A percentile compares a stretch with the other conserved stretches of the same genome.
phyloP scores from a whole-genome alignment of 805 yeast genomes.

The Blastobotrys muscicola region DNA sequence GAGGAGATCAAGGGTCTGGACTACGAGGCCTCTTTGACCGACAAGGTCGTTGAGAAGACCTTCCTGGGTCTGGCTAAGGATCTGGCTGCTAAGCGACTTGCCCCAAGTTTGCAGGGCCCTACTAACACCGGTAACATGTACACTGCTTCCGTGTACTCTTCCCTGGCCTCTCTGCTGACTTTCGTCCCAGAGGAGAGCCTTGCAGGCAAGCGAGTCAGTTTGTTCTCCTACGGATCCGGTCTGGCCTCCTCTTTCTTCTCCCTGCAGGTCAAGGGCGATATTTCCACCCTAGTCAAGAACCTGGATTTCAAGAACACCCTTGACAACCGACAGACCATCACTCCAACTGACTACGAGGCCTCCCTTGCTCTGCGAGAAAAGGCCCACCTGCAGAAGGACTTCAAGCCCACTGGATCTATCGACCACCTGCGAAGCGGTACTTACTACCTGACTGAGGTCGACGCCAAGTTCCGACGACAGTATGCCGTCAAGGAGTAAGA shows the following conservation, averaged over 20 bases:
- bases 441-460: conserved; percentile 74
- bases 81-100: conserved; percentile 54
- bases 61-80: conserved; percentile 73
- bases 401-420: conserved; percentile 68
- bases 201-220: conserved; percentile 76
- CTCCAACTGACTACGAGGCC: conserved; percentile 75
- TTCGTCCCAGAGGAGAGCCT: conserved; percentile 65
- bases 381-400: conserved; percentile 73
- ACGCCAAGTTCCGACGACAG: conserved; percentile 80
- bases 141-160: conserved; percentile 87
- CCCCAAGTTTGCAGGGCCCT: conserved; percentile 75
- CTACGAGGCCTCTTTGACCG: conserved; percentile 71
- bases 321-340: conserved; percentile 48
- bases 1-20: conserved; percentile 47
- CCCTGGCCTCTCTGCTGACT: conserved; percentile 71
- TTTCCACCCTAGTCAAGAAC: conserved; percentile 50
- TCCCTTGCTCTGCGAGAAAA: conserved; percentile 81
- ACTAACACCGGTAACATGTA: conserved; percentile 98
- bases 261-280: conserved; percentile 70
- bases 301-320: conserved; percentile 64
- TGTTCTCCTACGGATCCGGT: conserved; percentile 98
- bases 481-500: conserved; percentile 59
- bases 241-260: conserved; percentile 86
- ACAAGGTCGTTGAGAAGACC: conserved; percentile 73
- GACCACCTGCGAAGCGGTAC: conserved; percentile 66